Conservation (phyloP, 1,139 yeast genomes). For the Nakaseomyces nivariensis region DNA sequence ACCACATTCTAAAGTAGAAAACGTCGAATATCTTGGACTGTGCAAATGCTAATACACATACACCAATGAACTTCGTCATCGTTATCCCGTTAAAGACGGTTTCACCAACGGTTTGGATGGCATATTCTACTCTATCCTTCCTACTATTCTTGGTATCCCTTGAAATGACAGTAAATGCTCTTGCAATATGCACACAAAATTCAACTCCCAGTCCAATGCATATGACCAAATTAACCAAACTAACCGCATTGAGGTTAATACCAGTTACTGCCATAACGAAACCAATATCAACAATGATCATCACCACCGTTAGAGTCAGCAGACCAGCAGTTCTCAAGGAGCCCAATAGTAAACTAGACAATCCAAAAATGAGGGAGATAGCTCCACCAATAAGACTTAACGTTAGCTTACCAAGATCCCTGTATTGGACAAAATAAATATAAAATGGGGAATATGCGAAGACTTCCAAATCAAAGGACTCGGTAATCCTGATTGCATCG, state of each 20-base stretch:
- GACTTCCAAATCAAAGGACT: slow-evolving; percentile 51
- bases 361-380: slow-evolving; percentile 41
- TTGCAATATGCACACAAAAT: slow-evolving; percentile 77
- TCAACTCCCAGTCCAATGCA: slow-evolving; percentile 92
- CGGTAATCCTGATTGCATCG: slow-evolving; percentile 60
- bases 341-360: slow-evolving; percentile 55
- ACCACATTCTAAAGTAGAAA: slow-evolving; percentile 94
- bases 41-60: slow-evolving; percentile 76
- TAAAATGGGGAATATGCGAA: slow-evolving; percentile 92
- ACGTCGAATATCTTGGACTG: slow-evolving; percentile 78
- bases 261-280: slow-evolving; percentile 72
- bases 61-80: slow-evolving; percentile 80
- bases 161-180: slow-evolving; percentile 54
- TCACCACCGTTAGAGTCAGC: slow-evolving; percentile 47
- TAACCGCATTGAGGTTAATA: slow-evolving; percentile 78
- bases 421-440: slow-evolving; percentile 84
- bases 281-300: slow-evolving; percentile 63
- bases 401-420: slow-evolving; percentile 49
- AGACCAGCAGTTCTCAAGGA: slow-evolving; percentile 51
- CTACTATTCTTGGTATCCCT: slow-evolving; percentile 26
- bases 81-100: slow-evolving; percentile 87
- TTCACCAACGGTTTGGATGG: slow-evolving; percentile 71
- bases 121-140: slow-evolving; percentile 36
- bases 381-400: slow-evolving; percentile 49
- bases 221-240: slow-evolving; percentile 77